Conservation (phyloP, 805 yeast genomes). For the Tetrapisispora phaffii region DNA sequence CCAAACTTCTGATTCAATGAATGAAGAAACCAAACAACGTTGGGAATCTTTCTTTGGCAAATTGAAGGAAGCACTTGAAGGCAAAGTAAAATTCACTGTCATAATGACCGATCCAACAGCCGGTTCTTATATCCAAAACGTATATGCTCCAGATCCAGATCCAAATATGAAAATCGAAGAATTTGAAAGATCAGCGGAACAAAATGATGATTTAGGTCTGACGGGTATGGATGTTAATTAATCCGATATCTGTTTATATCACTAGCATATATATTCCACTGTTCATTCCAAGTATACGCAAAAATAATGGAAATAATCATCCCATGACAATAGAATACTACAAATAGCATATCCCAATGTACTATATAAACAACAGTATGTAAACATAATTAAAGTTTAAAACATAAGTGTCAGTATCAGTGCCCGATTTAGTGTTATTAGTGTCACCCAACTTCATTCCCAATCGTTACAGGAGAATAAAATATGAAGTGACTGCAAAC, state of each 20-base stretch:
- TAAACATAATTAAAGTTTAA: too few relatives aligned
- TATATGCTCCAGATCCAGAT: slow-evolving; percentile 97
- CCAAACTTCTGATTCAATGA: slow-evolving; percentile 89
- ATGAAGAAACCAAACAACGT: slow-evolving; percentile 57
- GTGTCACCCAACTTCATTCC: too few relatives aligned
- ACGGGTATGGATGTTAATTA: slow-evolving; percentile 31
- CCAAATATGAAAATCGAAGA: slow-evolving; percentile 92
- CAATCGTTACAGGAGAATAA: too few relatives aligned
- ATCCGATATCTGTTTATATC: background rate
- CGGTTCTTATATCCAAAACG: slow-evolving; percentile 89
- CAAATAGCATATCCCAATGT: too few relatives aligned
- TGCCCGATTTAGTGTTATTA: too few relatives aligned
- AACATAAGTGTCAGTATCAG: too few relatives aligned
- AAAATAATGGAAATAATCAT: too few relatives aligned
- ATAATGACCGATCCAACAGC: slow-evolving; percentile 92
- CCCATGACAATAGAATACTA: too few relatives aligned
- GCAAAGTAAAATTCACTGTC: slow-evolving; percentile 73
- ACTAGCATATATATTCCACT: background rate
- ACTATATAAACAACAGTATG: too few relatives aligned
- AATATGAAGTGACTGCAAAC: too few relatives aligned
- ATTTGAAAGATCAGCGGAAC: slow-evolving; percentile 77
- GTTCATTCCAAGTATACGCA: too few relatives aligned
- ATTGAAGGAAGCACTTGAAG: slow-evolving; percentile 70
- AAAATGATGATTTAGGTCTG: slow-evolving; percentile 87
- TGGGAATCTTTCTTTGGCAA: slow-evolving; percentile 75